phyloP scores from a whole-genome alignment of 1,284 basidiomycete genomes.

The Schizophyllum amplum region DNA sequence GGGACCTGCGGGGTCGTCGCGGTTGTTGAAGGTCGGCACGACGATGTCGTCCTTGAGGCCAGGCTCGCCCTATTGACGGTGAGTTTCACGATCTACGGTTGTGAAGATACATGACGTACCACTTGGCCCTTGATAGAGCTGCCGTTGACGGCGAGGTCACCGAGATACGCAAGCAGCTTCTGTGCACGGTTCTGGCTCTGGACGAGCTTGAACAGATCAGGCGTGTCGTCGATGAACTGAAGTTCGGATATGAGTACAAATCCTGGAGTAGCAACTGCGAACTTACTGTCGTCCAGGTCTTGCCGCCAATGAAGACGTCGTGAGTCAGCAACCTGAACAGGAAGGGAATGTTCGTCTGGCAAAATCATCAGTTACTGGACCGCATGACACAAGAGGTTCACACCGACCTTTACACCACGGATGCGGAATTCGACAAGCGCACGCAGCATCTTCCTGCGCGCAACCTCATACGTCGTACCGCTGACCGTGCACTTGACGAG shows the following conservation, averaged over 20 bases:
- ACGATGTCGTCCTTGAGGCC: conserved; percentile 89
- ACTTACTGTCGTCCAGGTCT: conserved; percentile 94
- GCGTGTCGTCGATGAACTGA: conserved; percentile 98
- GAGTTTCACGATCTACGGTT: neutral
- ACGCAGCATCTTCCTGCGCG: conserved; percentile 97
- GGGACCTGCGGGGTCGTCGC: conserved; percentile 60
- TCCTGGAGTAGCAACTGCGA: no score
- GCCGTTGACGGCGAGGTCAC: conserved; percentile 97
- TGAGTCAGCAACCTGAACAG: conserved; percentile 97
- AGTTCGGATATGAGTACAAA: neutral
- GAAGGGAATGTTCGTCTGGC: conserved; percentile 97
- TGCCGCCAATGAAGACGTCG: conserved; percentile 91
- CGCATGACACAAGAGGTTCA: neutral
- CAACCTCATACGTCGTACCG: conserved; percentile 97
- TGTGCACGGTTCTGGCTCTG: conserved; percentile 98
- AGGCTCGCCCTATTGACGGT: conserved; percentile 67
- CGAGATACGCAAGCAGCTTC: conserved; percentile 94
- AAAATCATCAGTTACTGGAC: neutral
- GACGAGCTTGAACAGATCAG: conserved; percentile 97
- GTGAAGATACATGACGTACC: conserved; percentile 23
- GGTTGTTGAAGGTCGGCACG: conserved; percentile 77
- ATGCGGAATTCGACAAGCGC: conserved; percentile 99
- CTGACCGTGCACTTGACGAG: conserved; percentile 96
- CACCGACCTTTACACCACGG: conserved; percentile 85
- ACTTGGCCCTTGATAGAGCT: conserved; percentile 91